phyloP scores from a whole-genome alignment of 305 asterid species.

The Caryopteris hybrid region DNA sequence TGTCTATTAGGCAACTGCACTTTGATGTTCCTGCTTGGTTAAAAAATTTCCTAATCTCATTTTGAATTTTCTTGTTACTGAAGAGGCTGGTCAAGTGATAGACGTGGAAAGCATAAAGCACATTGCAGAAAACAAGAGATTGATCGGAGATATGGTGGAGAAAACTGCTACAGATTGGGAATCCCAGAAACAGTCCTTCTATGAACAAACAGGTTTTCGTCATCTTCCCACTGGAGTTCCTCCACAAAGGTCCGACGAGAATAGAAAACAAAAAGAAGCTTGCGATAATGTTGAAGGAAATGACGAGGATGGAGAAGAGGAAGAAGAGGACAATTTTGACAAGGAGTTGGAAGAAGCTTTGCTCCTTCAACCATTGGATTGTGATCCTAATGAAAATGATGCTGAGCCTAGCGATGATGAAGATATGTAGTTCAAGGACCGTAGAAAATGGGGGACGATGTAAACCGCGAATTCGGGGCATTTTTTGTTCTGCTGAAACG shows the following conservation, averaged over 20 bases:
- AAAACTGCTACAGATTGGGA: slow-evolving; percentile 59
- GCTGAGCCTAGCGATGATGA: slow-evolving; percentile 11
- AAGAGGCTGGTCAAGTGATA: slow-evolving; percentile 55
- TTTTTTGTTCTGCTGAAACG: too few species aligned
- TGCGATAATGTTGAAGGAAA: slow-evolving; percentile 4
- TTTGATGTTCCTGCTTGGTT: not conserved
- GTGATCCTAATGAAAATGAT: slow-evolving; percentile 22
- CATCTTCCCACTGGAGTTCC: slow-evolving; percentile 10
- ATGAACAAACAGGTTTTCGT: slow-evolving; percentile 43
- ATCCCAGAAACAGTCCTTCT: slow-evolving; percentile 48
- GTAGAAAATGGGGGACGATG: too few species aligned
- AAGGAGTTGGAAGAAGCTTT: slow-evolving; percentile 55
- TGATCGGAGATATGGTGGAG: slow-evolving; percentile 59
- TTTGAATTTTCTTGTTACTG: not conserved
- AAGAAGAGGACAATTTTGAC: slow-evolving; percentile 35
- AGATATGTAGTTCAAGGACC: not conserved
- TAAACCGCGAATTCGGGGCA: too few species aligned
- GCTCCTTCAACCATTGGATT: slow-evolving; percentile 24
- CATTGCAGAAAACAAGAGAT: slow-evolving; percentile 44
- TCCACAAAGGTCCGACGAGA: slow-evolving; percentile 13
- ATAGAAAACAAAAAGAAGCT: slow-evolving; percentile 13
- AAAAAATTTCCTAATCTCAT: not conserved
- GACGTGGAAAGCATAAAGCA: slow-evolving; percentile 61
- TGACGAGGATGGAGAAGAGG: slow-evolving; percentile 24
- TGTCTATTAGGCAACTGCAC: not conserved